Conservation (phyloP, 345 rosid species). For the Gossypium ekmanianum region DNA sequence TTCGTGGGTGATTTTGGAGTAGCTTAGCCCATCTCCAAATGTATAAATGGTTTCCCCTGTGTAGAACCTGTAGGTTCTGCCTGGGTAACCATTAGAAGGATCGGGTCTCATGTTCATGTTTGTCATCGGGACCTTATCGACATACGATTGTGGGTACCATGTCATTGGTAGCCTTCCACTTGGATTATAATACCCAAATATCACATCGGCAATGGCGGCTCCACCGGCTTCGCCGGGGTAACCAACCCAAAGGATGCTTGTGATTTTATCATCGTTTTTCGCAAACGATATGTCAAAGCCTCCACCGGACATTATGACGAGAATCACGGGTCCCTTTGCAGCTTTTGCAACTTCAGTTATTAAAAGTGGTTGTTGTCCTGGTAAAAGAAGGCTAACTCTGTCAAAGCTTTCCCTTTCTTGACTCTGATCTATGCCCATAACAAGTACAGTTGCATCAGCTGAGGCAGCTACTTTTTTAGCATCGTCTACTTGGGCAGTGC, state of each 20-base stretch:
- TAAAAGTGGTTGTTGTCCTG: conserved; percentile 67
- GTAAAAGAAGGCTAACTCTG: conserved; percentile 59
- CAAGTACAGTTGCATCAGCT: conserved; percentile 76
- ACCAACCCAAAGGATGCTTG: conserved; percentile 86
- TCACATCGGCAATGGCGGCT: conserved; percentile 78
- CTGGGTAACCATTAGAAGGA: conserved; percentile 70
- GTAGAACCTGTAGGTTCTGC: conserved; percentile 86
- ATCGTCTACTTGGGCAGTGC: conserved; percentile 50
- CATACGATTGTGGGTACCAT: conserved; percentile 87
- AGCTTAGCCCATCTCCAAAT: conserved; percentile 91
- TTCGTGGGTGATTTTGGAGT: conserved; percentile 39
- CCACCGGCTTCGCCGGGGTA: conserved; percentile 97
- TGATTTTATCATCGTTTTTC: conserved; percentile 51
- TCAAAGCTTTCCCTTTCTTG: conserved; percentile 69
- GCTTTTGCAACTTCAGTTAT: conserved; percentile 62
- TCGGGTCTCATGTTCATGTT: conserved; percentile 95
- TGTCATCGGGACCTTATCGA: conserved; percentile 76
- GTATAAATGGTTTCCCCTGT: conserved; percentile 73
- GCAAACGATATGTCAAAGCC: conserved; percentile 80
- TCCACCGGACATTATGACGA: conserved; percentile 95
- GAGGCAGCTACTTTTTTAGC: conserved; percentile 53
- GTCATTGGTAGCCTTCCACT: conserved; percentile 94
- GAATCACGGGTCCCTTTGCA: conserved; percentile 78
- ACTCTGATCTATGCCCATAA: conserved; percentile 76
- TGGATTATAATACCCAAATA: conserved; percentile 76